A percentile compares a stretch with the other conserved stretches of the same genome.
Conservation (phyloP, 345 rosid genomes). For the Populus pruinosa region DNA sequence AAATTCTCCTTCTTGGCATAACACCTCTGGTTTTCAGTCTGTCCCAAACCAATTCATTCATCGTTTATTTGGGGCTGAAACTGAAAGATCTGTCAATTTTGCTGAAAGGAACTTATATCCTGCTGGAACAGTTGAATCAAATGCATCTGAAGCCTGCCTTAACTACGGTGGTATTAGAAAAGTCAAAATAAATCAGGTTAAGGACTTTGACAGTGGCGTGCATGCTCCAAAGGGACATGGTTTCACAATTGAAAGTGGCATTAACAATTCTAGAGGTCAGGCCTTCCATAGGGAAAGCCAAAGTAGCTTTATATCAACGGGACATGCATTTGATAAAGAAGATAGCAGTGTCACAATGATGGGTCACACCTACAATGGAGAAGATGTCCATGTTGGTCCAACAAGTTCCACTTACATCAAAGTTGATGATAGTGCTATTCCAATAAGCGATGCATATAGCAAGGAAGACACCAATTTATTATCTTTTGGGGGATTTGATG, state of each 20-base stretch:
- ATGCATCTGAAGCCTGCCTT: constrained; percentile 51
- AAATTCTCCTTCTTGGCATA: constrained; percentile 58
- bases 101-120: constrained; percentile 45
- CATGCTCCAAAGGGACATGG: constrained; percentile 40
- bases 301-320: constrained; percentile 39
- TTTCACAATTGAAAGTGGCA: constrained; percentile 32
- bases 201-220: constrained; percentile 41
- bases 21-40: constrained; percentile 49
- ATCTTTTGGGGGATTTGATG: constrained; percentile 58
- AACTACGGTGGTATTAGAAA: constrained; percentile 56
- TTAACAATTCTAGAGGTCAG: constrained; percentile 36
- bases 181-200: constrained; percentile 60
- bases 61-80: constrained; percentile 60
- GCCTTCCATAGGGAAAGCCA: constrained; percentile 43
- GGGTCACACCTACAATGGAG: constrained; percentile 44
- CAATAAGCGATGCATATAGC: constrained; percentile 33
- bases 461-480: constrained; percentile 55
- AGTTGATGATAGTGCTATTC: constrained; percentile 30
- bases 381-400: constrained; percentile 27
- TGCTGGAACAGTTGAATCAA: constrained; percentile 34
- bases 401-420: constrained; percentile 29
- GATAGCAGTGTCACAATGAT: constrained; percentile 41
- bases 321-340: constrained; percentile 35
- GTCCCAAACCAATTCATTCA: constrained; percentile 62
- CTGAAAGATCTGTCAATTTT: constrained; percentile 50